Percentiles rank a stretch among this genome's conserved stretches.
These are phyloP conservation scores for Piper betle DNA, from an alignment of 164 flowering plant genomes.

Conservation along the genomic window DNA sequence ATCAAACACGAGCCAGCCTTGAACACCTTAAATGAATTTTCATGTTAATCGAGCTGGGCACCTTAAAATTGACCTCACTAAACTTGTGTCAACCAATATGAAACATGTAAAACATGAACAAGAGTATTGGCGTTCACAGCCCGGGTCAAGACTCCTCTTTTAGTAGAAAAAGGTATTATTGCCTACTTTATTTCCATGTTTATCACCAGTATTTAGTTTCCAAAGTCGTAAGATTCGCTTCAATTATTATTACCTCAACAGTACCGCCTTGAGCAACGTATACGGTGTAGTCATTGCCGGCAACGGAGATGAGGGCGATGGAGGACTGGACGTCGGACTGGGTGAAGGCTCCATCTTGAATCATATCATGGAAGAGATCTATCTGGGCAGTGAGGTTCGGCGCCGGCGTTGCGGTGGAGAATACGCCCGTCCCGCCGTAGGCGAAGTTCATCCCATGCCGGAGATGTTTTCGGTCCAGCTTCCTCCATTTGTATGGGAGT, in stretches of 20 bases:
- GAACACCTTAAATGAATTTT: too few relatives aligned
- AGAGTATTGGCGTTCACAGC: too few relatives aligned
- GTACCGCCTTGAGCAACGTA: slow-evolving; percentile 11
- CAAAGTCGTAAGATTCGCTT: background rate
- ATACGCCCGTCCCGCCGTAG: slow-evolving; percentile 49
- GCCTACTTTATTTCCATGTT: background rate
- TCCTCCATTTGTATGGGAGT: slow-evolving; percentile 18
- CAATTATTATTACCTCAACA: slow-evolving; percentile 6
- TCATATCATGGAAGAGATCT: slow-evolving; percentile 18
- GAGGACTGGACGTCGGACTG: slow-evolving; percentile 17
- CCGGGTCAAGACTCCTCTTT: too few relatives aligned
- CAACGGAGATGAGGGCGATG: slow-evolving; percentile 29
- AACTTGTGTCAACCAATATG: too few relatives aligned
- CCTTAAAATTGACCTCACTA: too few relatives aligned
- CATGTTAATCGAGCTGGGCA: too few relatives aligned
- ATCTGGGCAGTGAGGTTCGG: slow-evolving; percentile 46
- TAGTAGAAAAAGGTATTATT: too few relatives aligned
- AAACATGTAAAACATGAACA: too few relatives aligned
- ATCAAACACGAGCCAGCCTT: too few relatives aligned
- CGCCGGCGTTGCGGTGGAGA: slow-evolving; percentile 20
- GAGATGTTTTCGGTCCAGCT: slow-evolving; percentile 3
- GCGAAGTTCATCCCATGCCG: slow-evolving; percentile 41
- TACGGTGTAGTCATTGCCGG: slow-evolving; percentile 42
- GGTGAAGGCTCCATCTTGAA: slow-evolving; percentile 16
- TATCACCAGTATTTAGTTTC: background rate